These are phyloP conservation scores for Plantago major DNA, from an alignment of 257 asterid species.

Conservation along the genomic window DNA sequence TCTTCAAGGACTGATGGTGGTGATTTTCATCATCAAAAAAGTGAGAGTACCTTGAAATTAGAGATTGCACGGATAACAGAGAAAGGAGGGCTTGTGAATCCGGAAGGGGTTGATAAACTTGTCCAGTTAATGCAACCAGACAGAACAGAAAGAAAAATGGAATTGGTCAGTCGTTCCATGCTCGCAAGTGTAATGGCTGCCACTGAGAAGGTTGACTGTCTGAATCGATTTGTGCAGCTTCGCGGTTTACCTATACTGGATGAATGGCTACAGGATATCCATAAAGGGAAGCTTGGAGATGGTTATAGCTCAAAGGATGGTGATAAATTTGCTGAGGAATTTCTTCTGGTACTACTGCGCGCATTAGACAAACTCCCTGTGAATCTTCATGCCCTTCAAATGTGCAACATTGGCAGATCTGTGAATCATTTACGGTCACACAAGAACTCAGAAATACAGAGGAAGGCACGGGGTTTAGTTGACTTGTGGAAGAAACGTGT, in stretches of 20 bases:
- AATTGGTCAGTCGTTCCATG: conserved; percentile 58
- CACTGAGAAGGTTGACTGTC: conserved; percentile 77
- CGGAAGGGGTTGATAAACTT: conserved; percentile 83
- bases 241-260: conserved; percentile 73
- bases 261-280: conserved; percentile 92
- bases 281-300: conserved; percentile 60
- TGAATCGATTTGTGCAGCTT: conserved; percentile 64
- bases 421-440: conserved; percentile 84
- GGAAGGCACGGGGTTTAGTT: conserved; percentile 76
- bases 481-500: conserved; percentile 98
- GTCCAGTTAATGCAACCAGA: conserved; percentile 70
- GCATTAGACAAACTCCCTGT: conserved; percentile 93
- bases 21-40: conserved; percentile 37
- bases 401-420: conserved; percentile 88
- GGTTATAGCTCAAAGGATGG: conserved; percentile 40
- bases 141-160: conserved; percentile 53
- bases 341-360: conserved; percentile 73
- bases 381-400: conserved; percentile 78
- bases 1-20: conserved; percentile 50
- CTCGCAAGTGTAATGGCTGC: conserved; percentile 70
- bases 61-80: conserved; percentile 74
- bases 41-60: conserved; percentile 44
- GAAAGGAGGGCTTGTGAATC: conserved; percentile 60
- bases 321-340: conserved; percentile 71
- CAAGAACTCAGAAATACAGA: conserved; percentile 77